Conservation (phyloP, 2,329 filamentous ascomycete genomes). For the Chrysoporthe austroafricana region DNA sequence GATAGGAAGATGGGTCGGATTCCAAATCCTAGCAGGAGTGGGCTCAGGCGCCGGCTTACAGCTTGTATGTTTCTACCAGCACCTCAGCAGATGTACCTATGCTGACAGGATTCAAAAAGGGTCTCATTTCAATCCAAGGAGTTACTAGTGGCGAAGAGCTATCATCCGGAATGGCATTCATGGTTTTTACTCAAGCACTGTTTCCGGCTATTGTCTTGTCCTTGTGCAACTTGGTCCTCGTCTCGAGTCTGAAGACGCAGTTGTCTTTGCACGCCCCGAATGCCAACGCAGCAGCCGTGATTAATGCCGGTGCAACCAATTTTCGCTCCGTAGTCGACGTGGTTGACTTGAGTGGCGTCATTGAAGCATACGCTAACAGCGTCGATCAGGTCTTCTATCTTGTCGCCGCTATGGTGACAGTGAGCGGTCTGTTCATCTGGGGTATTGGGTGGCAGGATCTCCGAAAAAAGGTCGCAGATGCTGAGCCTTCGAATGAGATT, state of each 20-base stretch:
- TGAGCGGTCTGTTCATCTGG: not conserved
- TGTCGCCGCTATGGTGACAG: not conserved
- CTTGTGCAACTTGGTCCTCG: conserved; percentile 37
- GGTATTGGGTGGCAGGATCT: conserved; percentile 36
- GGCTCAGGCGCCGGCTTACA: conserved; percentile 8
- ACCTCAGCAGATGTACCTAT: too few species aligned
- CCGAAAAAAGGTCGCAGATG: too few species aligned
- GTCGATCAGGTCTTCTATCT: conserved; percentile 38
- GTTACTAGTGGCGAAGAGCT: conserved; percentile 15
- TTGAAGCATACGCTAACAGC: conserved; percentile 46
- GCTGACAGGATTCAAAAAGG: too few species aligned
- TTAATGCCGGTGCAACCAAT: conserved; percentile 47
- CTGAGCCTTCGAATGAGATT: too few species aligned
- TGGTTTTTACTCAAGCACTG: conserved; percentile 15
- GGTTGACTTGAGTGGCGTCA: conserved; percentile 40
- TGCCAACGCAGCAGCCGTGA: conserved; percentile 38
- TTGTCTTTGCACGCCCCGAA: not conserved
- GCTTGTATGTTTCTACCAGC: not conserved
- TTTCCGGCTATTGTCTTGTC: conserved; percentile 17
- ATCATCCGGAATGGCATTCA: conserved; percentile 14
- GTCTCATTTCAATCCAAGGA: conserved; percentile 4
- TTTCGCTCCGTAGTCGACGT: conserved; percentile 40
- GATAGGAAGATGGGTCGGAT: conserved; percentile 8
- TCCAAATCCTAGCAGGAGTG: conserved; percentile 9
- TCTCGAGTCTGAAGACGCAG: conserved; percentile 21